Percentiles rank a stretch among this genome's conserved stretches.
These are phyloP conservation scores for Saccharomyces hybrid DNA, from an alignment of 1,139 yeast genomes.

Conservation along the genomic window DNA sequence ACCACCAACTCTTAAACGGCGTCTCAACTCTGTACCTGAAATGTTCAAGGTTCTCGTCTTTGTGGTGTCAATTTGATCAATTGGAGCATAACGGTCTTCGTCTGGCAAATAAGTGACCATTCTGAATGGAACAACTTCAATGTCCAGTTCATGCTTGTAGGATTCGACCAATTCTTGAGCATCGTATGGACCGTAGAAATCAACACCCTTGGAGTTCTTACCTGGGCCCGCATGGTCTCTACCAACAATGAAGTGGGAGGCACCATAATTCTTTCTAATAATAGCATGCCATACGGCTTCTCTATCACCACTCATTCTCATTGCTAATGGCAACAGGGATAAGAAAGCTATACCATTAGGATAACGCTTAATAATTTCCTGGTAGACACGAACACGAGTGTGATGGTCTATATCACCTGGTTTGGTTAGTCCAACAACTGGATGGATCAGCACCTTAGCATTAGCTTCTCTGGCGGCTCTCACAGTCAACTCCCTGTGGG, in stretches of 20 bases:
- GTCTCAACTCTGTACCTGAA: slow-evolving; percentile 91
- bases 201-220: slow-evolving; percentile 83
- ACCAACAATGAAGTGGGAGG: slow-evolving; percentile 94
- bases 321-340: slow-evolving; percentile 85
- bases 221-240: slow-evolving; percentile 99
- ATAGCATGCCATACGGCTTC: slow-evolving; percentile 99
- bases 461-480: slow-evolving; percentile 81
- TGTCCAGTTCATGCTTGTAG: slow-evolving; percentile 68
- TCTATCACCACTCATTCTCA: slow-evolving; percentile 99
- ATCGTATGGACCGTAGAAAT: slow-evolving; percentile 94
- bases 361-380: slow-evolving; percentile 82
- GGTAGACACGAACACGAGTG: slow-evolving; percentile 92
- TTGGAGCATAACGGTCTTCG: slow-evolving; percentile 91
- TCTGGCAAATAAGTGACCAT: slow-evolving; percentile 96
- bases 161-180: slow-evolving; percentile 84
- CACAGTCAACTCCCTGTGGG: slow-evolving; percentile 92
- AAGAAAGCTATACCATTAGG: slow-evolving; percentile 91
- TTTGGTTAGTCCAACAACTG: slow-evolving; percentile 93
- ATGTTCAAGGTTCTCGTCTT: slow-evolving; percentile 75
- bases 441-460: slow-evolving; percentile 84
- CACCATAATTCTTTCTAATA: slow-evolving; percentile 93
- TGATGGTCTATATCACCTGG: slow-evolving; percentile 98
- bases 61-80: slow-evolving; percentile 79
- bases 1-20: slow-evolving; percentile 76
- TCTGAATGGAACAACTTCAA: slow-evolving; percentile 92